phyloP scores from a whole-genome alignment of 108 stramenopile genomes.

The Pelagomonas calceolata region DNA sequence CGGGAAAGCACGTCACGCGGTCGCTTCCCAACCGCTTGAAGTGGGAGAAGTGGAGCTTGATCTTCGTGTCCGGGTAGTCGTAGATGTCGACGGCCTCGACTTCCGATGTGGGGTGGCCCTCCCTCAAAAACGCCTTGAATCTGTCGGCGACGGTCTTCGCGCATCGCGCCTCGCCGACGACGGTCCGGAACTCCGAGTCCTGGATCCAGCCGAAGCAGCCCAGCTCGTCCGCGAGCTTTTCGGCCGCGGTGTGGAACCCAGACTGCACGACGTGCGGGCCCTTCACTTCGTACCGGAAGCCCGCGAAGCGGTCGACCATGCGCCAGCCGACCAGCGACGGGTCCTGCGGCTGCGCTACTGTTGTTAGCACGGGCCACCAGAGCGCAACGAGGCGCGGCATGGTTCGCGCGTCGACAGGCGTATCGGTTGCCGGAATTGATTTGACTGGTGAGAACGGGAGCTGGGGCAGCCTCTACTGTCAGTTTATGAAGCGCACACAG shows the following conservation, averaged over 20 bases:
- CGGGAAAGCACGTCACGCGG: constrained; percentile 15
- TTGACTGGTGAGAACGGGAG: too few relatives aligned
- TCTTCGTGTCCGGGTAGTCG: constrained; percentile 20
- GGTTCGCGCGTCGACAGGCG: too few relatives aligned
- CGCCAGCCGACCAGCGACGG: constrained; percentile 1
- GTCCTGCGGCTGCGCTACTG: background rate
- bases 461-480: too few relatives aligned
- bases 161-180: constrained; percentile 22
- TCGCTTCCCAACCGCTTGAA: constrained; percentile 7
- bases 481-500: too few relatives aligned
- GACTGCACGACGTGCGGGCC: too few relatives aligned
- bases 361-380: too few relatives aligned
- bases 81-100: too few relatives aligned
- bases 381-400: too few relatives aligned
- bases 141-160: background rate
- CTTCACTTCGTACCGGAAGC: constrained; percentile 9
- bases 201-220: constrained; percentile 40
- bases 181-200: constrained; percentile 2
- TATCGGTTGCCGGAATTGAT: too few relatives aligned
- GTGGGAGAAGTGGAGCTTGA: constrained; percentile 19
- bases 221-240: constrained; percentile 20
- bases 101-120: too few relatives aligned
- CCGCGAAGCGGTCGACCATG: constrained; percentile 13
- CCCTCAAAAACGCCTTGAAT: too few relatives aligned
- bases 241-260: background rate